Evolutionary conservation across 352 stramenopile species (phyloP).

Genomic region (Phytophthora niederhauseri): DNA sequence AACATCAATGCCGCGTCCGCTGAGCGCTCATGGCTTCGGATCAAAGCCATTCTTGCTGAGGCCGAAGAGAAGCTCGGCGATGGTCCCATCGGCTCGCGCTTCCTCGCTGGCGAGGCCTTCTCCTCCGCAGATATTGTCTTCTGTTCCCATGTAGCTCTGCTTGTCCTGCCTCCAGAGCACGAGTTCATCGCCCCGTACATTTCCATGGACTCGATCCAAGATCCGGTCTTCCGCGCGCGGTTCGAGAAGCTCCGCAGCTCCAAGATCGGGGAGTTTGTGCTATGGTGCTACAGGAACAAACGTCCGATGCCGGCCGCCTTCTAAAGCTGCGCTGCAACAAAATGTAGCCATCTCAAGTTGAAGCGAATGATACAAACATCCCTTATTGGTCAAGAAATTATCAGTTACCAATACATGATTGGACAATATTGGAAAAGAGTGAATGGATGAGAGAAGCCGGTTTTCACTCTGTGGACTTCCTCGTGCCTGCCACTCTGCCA

Average conservation of each 20-base stretch:
- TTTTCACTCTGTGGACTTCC: neutral
- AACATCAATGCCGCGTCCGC: constrained; percentile 40
- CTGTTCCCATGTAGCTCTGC: constrained; percentile 52
- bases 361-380: constrained; percentile 13
- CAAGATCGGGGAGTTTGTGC: constrained; percentile 50
- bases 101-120: constrained; percentile 46
- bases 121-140: constrained; percentile 61
- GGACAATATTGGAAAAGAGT: constrained; percentile 1
- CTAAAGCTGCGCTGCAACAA: neutral
- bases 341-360: constrained; percentile 9
- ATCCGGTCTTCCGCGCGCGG: constrained; percentile 34
- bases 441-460: constrained; percentile 22
- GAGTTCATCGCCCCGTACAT: constrained; percentile 43
- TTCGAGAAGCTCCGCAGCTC: constrained; percentile 39
- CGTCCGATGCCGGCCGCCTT: constrained; percentile 23
- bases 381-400: constrained; percentile 1
- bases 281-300: constrained; percentile 63
- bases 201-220: constrained; percentile 25
- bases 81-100: constrained; percentile 42
- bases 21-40: constrained; percentile 34
- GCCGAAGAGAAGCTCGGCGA: constrained; percentile 40
- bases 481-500: constrained; percentile 7
- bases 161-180: constrained; percentile 47
- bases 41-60: constrained; percentile 35
- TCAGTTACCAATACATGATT: neutral